A percentile compares a stretch with the other conserved stretches of the same genome.
Conservation (phyloP, 2,329 filamentous ascomycete species). For the Colletotrichum sp. region DNA sequence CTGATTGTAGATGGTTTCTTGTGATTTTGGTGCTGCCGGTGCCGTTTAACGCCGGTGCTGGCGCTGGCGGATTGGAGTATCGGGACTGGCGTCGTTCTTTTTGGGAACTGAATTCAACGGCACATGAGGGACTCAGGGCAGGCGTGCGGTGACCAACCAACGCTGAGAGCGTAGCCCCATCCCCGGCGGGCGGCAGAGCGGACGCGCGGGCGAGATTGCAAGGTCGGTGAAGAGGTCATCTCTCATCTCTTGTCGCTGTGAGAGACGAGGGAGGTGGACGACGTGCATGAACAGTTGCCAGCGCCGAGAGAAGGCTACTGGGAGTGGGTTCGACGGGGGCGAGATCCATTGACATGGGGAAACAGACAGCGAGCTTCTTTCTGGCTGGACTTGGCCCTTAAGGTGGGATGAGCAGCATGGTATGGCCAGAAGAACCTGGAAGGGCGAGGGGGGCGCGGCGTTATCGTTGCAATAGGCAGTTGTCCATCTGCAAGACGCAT, state of each 20-base stretch:
- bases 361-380: neutral
- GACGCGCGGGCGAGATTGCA: conserved; percentile 2
- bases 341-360: conserved; percentile 14
- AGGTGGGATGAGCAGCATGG: conserved; percentile 5
- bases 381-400: neutral
- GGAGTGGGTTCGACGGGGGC: conserved; percentile 14
- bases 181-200: conserved; percentile 5
- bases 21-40: neutral
- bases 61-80: neutral
- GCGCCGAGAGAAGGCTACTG: conserved; percentile 12
- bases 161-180: neutral
- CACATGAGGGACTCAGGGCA: neutral
- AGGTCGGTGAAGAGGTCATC: conserved; percentile 24
- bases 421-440: neutral
- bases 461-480: neutral
- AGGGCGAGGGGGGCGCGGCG: neutral
- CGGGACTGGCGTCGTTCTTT: neutral
- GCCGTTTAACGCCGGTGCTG: neutral
- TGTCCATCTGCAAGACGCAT: neutral
- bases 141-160: conserved; percentile 3
- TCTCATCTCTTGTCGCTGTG: conserved; percentile 1
- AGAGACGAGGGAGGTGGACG: conserved; percentile 7
- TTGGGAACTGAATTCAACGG: neutral
- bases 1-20: neutral
- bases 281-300: conserved; percentile 25